phyloP scores from a whole-genome alignment of 2,329 filamentous ascomycete genomes.

The Neofusicoccum parvum region DNA sequence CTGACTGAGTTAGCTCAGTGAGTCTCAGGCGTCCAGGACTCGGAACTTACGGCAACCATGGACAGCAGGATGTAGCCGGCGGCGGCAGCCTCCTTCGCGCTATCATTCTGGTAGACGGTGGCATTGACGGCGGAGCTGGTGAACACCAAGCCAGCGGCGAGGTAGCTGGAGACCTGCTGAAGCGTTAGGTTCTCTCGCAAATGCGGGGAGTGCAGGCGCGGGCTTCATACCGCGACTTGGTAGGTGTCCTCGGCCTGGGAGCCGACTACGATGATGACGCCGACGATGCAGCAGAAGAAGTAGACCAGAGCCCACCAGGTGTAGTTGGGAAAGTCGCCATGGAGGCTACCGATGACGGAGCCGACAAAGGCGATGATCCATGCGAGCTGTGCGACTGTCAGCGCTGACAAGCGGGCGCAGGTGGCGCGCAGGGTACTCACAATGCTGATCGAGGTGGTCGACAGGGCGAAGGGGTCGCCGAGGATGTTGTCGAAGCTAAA shows the following conservation, averaged over 20 bases:
- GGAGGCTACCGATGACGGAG: constrained; percentile 72
- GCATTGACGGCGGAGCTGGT: constrained; percentile 84
- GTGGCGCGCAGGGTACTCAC: constrained; percentile 58
- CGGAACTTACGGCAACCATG: constrained; percentile 79
- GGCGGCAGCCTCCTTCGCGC: constrained; percentile 79
- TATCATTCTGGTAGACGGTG: constrained; percentile 74
- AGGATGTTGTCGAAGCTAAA: constrained; percentile 87
- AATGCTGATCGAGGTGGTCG: constrained; percentile 86
- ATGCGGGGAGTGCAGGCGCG: neutral
- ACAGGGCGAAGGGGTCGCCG: constrained; percentile 93
- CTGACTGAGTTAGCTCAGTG: constrained; percentile 52
- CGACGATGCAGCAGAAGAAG: constrained; percentile 79
- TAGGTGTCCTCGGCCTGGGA: constrained; percentile 85
- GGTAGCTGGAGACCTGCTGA: constrained; percentile 76
- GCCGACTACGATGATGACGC: constrained; percentile 79
- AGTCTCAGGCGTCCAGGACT: constrained; percentile 11
- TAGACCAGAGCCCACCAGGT: constrained; percentile 91
- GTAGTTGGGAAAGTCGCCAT: constrained; percentile 73
- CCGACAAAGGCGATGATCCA: constrained; percentile 93
- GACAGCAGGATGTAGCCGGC: constrained; percentile 93
- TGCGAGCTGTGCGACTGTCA: constrained; percentile 66
- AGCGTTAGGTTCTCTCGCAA: constrained; percentile 24
- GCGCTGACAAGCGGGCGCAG: constrained; percentile 17
- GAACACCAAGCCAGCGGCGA: constrained; percentile 80
- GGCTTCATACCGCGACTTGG: constrained; percentile 69